Evolutionary conservation across 2,329 filamentous ascomycete genomes (phyloP).

Genomic region (Myotisia sp.): DNA sequence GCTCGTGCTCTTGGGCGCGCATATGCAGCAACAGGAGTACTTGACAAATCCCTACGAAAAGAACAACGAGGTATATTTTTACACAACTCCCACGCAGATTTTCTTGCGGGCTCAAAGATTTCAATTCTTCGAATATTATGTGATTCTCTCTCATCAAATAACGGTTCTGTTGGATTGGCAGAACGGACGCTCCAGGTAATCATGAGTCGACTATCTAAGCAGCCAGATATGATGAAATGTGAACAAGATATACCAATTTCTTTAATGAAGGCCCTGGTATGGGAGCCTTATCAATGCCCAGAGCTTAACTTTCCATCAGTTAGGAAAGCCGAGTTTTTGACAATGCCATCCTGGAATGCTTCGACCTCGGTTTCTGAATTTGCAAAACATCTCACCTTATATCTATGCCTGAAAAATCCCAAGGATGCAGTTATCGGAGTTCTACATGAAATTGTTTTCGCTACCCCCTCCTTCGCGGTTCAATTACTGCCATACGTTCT

Average conservation of each 20-base stretch:
- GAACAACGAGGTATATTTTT: constrained; percentile 19
- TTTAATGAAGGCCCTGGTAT: constrained; percentile 28
- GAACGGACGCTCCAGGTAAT: constrained; percentile 34
- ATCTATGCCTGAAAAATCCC: constrained; percentile 45
- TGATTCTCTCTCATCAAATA: constrained; percentile 45
- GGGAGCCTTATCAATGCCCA: constrained; percentile 30
- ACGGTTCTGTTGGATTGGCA: constrained; percentile 30
- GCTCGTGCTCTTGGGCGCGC: constrained; percentile 70
- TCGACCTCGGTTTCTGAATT: constrained; percentile 19
- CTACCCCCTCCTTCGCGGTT: constrained; percentile 55
- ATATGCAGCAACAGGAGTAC: constrained; percentile 59
- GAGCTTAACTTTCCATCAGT: constrained; percentile 14
- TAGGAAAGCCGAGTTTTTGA: constrained; percentile 13
- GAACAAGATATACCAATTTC: constrained; percentile 23
- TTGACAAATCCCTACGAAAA: constrained; percentile 36
- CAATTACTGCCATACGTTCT: constrained; percentile 69
- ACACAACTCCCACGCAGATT: constrained; percentile 7
- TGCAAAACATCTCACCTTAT: constrained; percentile 23
- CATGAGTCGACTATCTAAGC: constrained; percentile 21
- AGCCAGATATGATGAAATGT: constrained; percentile 22
- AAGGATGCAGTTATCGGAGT: constrained; percentile 56
- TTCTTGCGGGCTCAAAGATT: constrained; percentile 40
- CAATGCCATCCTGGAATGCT: constrained; percentile 12
- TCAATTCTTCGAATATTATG: constrained; percentile 49
- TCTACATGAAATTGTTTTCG: constrained; percentile 50